phyloP scores from a whole-genome alignment of 139 green algal species.

The Tetradesmus lagerheimii region DNA sequence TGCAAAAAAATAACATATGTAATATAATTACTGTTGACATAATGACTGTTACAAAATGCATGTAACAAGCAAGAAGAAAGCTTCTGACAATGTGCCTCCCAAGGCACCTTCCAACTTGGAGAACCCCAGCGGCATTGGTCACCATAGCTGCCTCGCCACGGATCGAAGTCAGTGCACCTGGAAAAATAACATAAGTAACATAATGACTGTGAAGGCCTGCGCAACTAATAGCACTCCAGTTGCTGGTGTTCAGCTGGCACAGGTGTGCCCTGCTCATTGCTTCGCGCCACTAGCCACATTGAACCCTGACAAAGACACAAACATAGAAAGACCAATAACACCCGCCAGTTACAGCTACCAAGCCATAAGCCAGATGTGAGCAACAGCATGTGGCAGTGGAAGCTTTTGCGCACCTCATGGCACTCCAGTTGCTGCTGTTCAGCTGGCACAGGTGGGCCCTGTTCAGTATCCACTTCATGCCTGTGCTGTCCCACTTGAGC shows the following conservation, averaged over 20 bases:
- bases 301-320: background rate
- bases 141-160: slow-evolving; percentile 13
- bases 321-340: too few species aligned
- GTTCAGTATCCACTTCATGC: slow-evolving; percentile 50
- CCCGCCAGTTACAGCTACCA: background rate
- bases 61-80: too few species aligned
- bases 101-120: slow-evolving; percentile 14
- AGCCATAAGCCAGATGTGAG: background rate
- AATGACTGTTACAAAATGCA: background rate
- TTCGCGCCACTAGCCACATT: slow-evolving; percentile 18
- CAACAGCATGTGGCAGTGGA: too few species aligned
- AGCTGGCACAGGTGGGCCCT: slow-evolving; percentile 28
- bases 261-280: slow-evolving; percentile 34
- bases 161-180: slow-evolving; percentile 35
- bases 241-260: background rate
- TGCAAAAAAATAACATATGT: too few species aligned
- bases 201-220: too few species aligned
- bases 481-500: slow-evolving; percentile 25
- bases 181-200: too few species aligned
- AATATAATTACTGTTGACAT: too few species aligned
- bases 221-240: background rate
- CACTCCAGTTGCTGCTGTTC: background rate
- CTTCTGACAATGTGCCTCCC: background rate
- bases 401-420: background rate
- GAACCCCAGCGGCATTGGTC: slow-evolving; percentile 23